Conservation (phyloP, 1,139 yeast species). For the Pneumocystis oryctolagi region DNA sequence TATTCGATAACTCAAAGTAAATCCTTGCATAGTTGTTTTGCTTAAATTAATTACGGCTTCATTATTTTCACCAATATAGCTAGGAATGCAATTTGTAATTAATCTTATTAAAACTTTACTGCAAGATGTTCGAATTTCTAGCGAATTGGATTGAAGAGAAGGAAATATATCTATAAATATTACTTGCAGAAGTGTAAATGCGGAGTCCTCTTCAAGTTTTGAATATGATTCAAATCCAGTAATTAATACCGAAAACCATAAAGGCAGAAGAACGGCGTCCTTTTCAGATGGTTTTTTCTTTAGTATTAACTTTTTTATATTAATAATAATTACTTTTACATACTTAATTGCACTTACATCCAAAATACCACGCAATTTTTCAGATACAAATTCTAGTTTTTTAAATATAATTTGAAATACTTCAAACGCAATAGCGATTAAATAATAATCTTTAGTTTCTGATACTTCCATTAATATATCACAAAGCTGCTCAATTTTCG, state of each 20-base stretch:
- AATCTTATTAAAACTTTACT: slow-evolving; percentile 78
- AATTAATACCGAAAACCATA: slow-evolving; percentile 91
- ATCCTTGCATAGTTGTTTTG: slow-evolving; percentile 36
- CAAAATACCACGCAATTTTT: slow-evolving; percentile 46
- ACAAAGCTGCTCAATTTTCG: slow-evolving; percentile 56
- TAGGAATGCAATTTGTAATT: slow-evolving; percentile 50
- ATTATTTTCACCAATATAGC: slow-evolving; percentile 27
- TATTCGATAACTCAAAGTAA: slow-evolving; percentile 60
- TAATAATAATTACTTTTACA: not conserved
- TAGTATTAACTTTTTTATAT: not conserved
- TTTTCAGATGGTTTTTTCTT: slow-evolving; percentile 47
- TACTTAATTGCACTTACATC: slow-evolving; percentile 28
- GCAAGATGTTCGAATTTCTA: slow-evolving; percentile 59
- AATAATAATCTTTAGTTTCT: slow-evolving; percentile 62
- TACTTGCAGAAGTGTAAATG: slow-evolving; percentile 42
- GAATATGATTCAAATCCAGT: slow-evolving; percentile 67
- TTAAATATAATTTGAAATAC: slow-evolving; percentile 80
- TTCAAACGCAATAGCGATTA: slow-evolving; percentile 65
- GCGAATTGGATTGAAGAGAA: slow-evolving; percentile 52
- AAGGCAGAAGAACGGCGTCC: slow-evolving; percentile 74
- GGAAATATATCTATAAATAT: slow-evolving; percentile 43
- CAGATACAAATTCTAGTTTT: slow-evolving; percentile 40
- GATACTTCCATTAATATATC: slow-evolving; percentile 61
- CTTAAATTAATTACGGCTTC: slow-evolving; percentile 38
- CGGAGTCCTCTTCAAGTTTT: slow-evolving; percentile 40